Percentiles rank a stretch among this genome's conserved stretches.
Evolutionary conservation across 768 basidiomycete genomes (phyloP).

Genomic region (Termitomyces sp.): DNA sequence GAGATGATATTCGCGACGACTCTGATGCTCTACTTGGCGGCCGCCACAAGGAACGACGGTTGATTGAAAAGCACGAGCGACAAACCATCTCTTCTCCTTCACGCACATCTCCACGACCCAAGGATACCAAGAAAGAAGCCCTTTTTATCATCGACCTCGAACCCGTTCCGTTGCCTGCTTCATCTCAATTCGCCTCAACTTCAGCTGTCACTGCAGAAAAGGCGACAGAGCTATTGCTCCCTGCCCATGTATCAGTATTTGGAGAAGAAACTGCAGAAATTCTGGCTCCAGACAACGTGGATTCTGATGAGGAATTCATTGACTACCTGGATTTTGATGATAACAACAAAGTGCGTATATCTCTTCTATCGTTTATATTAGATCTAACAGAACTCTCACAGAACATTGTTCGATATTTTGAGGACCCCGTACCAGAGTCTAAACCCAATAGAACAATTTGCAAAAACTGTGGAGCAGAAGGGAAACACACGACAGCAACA

Average conservation of each 20-base stretch:
- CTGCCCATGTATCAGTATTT: conserved; percentile 66
- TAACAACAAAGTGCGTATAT: conserved; percentile 39
- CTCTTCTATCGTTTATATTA: background rate
- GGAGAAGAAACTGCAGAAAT: conserved; percentile 44
- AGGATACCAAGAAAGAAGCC: conserved; percentile 9
- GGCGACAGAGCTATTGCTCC: conserved; percentile 45
- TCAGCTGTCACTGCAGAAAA: conserved; percentile 15
- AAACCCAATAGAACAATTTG: conserved; percentile 55
- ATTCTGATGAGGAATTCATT: conserved; percentile 63
- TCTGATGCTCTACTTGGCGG: background rate
- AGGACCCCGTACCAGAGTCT: conserved; percentile 38
- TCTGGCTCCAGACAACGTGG: conserved; percentile 33
- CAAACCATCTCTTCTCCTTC: conserved; percentile 10
- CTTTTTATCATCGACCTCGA: conserved; percentile 51
- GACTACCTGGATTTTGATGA: conserved; percentile 78
- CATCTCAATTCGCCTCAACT: conserved; percentile 10
- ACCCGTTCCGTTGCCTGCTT: conserved; percentile 32
- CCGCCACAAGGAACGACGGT: conserved; percentile 1
- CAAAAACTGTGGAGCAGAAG: conserved; percentile 76
- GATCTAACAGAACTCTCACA: conserved; percentile 16
- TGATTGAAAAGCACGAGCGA: conserved; percentile 8
- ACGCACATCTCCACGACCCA: conserved; percentile 15
- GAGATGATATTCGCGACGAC: background rate
- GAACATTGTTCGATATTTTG: conserved; percentile 67
- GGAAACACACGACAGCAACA: conserved; percentile 61